phyloP scores from a whole-genome alignment of 345 rosid genomes.

The Noccaea caerulescens region DNA sequence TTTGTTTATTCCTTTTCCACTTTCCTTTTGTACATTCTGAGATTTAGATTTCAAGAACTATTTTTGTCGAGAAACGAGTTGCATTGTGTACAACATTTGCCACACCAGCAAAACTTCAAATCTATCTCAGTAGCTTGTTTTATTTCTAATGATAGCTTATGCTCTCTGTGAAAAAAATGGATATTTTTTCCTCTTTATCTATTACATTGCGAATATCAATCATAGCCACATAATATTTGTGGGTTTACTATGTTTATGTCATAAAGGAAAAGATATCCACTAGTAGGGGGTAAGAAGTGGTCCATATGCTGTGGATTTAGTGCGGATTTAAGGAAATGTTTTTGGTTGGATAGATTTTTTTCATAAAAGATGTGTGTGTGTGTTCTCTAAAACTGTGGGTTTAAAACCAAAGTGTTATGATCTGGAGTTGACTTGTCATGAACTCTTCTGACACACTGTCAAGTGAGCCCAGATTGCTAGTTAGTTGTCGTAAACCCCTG shows the following conservation, averaged over 20 bases:
- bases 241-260: constrained; percentile 15
- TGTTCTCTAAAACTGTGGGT: constrained; percentile 28
- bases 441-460: constrained; percentile 47
- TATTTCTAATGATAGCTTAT: background rate
- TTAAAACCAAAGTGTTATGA: constrained; percentile 38
- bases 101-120: constrained; percentile 3
- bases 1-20: constrained; percentile 17
- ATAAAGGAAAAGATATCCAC: constrained; percentile 25
- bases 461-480: constrained; percentile 43
- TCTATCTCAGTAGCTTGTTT: constrained; percentile 9
- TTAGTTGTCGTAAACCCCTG: constrained; percentile 38
- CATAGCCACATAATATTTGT: constrained; percentile 36
- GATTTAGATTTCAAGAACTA: constrained; percentile 38
- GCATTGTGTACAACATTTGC: constrained; percentile 27
- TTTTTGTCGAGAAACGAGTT: constrained; percentile 45
- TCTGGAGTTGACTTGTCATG: constrained; percentile 44
- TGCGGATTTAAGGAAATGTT: constrained; percentile 46
- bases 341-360: constrained; percentile 39
- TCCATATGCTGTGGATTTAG: constrained; percentile 41
- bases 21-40: constrained; percentile 35
- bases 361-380: constrained; percentile 16
- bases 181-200: background rate
- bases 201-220: constrained; percentile 29
- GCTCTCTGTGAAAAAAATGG: constrained; percentile 7
- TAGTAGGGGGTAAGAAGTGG: constrained; percentile 29